Evolutionary conservation across 305 asterid species (phyloP).

Genomic region (Fraxinus sp.): DNA sequence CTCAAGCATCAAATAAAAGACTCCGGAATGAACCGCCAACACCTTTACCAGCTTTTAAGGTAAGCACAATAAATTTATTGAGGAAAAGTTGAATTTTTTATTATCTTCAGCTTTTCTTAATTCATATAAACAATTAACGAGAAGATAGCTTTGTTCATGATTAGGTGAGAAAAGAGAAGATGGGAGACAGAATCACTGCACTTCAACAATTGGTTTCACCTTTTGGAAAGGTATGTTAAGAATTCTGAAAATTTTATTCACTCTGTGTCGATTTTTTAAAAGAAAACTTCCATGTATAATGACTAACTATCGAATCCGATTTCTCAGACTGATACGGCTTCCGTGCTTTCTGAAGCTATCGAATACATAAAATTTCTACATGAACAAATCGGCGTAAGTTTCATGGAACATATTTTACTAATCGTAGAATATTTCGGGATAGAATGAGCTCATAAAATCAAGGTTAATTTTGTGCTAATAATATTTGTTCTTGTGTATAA

Average conservation of each 20-base stretch:
- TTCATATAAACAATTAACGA: conserved; percentile 7
- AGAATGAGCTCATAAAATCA: neutral
- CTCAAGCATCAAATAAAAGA: conserved; percentile 65
- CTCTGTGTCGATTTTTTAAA: conserved; percentile 18
- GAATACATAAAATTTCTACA: conserved; percentile 89
- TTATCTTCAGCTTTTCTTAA: conserved; percentile 18
- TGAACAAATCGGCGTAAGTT: conserved; percentile 85
- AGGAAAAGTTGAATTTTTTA: neutral
- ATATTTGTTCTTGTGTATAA: conserved; percentile 15
- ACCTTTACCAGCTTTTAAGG: conserved; percentile 85
- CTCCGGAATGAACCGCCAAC: conserved; percentile 63
- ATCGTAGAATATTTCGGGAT: neutral
- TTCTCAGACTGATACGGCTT: conserved; percentile 94
- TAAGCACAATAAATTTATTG: conserved; percentile 22
- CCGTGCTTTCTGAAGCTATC: conserved; percentile 94
- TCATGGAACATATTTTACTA: neutral
- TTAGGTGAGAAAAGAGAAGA: conserved; percentile 96
- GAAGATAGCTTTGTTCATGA: conserved; percentile 28
- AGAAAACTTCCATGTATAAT: neutral
- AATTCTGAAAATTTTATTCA: conserved; percentile 10
- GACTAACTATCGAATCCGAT: neutral
- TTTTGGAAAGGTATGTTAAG: conserved; percentile 78
- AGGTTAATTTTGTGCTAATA: neutral
- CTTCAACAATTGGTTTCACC: conserved; percentile 99
- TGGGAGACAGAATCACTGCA: conserved; percentile 99